These are phyloP conservation scores for Acacia confusa DNA, from an alignment of 306 rosid species.

Conservation along the genomic window DNA sequence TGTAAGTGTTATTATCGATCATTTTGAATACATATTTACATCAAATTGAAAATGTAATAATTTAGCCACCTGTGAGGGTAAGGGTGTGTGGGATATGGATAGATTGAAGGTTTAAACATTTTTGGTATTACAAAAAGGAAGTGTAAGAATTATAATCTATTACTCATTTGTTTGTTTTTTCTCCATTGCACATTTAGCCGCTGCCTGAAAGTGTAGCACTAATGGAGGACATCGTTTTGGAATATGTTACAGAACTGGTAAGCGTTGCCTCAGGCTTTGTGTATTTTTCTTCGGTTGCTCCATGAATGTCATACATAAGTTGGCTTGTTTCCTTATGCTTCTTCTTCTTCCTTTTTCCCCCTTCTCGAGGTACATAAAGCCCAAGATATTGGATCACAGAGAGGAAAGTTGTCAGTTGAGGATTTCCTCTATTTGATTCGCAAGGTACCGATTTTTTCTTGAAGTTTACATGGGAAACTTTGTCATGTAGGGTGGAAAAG, in stretches of 20 bases:
- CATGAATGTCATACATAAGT: slow-evolving; percentile 11
- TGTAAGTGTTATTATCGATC: slow-evolving; percentile 43
- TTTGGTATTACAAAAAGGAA: not conserved
- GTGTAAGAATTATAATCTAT: not conserved
- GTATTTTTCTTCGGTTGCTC: not conserved
- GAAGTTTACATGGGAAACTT: not conserved
- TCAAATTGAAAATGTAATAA: not conserved
- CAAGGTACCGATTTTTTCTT: slow-evolving; percentile 50
- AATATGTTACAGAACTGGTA: slow-evolving; percentile 85
- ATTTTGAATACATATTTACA: not conserved
- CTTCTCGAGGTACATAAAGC: slow-evolving; percentile 79
- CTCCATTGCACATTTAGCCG: slow-evolving; percentile 50
- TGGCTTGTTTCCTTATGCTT: slow-evolving; percentile 21
- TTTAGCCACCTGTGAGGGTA: not conserved
- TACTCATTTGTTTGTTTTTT: not conserved
- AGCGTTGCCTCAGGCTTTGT: slow-evolving; percentile 12
- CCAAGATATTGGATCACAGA: slow-evolving; percentile 85
- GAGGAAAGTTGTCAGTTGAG: slow-evolving; percentile 88
- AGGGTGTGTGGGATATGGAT: not conserved
- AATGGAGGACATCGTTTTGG: slow-evolving; percentile 89
- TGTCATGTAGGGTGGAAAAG: not conserved
- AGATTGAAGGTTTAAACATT: not conserved
- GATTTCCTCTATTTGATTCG: slow-evolving; percentile 88
- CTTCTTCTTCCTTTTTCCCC: not conserved
- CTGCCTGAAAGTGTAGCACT: slow-evolving; percentile 90